Evolutionary conservation across 2,329 filamentous ascomycete genomes (phyloP).

Genomic region (Dryadomyces quercivorus): DNA sequence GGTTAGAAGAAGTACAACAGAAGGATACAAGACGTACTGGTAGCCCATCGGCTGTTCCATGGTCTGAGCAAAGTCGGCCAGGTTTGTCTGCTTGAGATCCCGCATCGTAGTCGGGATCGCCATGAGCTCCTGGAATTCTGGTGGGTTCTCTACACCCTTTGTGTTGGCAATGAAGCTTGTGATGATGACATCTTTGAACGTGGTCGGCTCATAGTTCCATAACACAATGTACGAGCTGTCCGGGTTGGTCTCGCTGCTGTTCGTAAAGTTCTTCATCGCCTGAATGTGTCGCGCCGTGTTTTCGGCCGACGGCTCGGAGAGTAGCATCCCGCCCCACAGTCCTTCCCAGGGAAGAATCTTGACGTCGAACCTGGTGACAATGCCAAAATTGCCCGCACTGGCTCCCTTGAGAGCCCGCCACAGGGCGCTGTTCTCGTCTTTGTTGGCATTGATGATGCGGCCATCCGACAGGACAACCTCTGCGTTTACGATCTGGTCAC

Average conservation of each 20-base stretch:
- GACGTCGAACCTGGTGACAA: conserved; percentile 16
- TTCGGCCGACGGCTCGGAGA: conserved; percentile 5
- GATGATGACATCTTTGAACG: conserved; percentile 12
- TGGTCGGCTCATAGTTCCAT: conserved; percentile 12
- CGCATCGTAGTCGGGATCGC: conserved; percentile 4
- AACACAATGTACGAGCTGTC: conserved; percentile 12
- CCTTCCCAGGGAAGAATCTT: conserved; percentile 5
- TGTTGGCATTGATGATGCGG: conserved; percentile 24
- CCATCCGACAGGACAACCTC: conserved; percentile 31
- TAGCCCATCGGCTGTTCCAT: not conserved
- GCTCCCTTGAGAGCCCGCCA: conserved; percentile 28
- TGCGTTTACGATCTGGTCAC: conserved; percentile 25
- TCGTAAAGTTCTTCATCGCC: conserved; percentile 10
- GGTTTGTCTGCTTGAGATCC: conserved; percentile 1
- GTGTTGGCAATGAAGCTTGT: conserved; percentile 12
- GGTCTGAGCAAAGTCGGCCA: not conserved
- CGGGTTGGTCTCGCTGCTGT: conserved; percentile 8
- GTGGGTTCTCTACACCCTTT: conserved; percentile 9
- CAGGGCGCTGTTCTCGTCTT: conserved; percentile 11
- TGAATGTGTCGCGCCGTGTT: conserved; percentile 5
- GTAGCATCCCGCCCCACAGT: conserved; percentile 16
- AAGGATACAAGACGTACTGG: not conserved
- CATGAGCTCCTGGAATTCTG: conserved; percentile 12
- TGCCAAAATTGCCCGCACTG: conserved; percentile 28
- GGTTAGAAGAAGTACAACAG: not conserved